Conservation (phyloP, 805 yeast species). For the Hyphopichia homilentoma region DNA sequence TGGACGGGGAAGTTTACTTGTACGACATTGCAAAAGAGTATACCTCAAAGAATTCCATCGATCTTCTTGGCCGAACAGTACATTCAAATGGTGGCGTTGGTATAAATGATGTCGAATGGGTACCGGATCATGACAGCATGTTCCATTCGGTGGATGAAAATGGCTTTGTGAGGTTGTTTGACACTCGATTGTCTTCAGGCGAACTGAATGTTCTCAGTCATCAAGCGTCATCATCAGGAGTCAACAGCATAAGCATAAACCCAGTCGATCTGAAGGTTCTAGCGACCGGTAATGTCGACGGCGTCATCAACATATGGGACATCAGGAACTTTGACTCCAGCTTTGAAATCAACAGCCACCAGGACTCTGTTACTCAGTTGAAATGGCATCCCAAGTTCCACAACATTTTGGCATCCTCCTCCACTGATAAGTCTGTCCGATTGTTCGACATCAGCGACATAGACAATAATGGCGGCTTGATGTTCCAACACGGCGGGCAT, state of each 20-base stretch:
- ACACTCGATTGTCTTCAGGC: conserved; percentile 37
- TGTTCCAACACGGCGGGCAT: conserved; percentile 83
- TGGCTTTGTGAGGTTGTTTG: conserved; percentile 47
- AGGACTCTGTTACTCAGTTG: conserved; percentile 56
- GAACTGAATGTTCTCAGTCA: conserved; percentile 6
- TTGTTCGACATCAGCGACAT: conserved; percentile 50
- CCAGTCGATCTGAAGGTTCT: conserved; percentile 51
- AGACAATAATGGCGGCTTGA: conserved; percentile 20
- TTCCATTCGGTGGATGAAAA: conserved; percentile 70
- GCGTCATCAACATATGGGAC: conserved; percentile 62
- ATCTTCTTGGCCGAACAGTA: conserved; percentile 8
- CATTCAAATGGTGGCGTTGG: conserved; percentile 38
- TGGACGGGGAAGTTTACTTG: conserved; percentile 58
- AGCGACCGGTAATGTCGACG: conserved; percentile 66
- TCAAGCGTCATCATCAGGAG: conserved; percentile 25
- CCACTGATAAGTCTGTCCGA: conserved; percentile 61
- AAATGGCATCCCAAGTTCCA: conserved; percentile 67
- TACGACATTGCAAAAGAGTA: conserved; percentile 60
- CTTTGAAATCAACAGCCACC: conserved; percentile 28
- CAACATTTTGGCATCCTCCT: conserved; percentile 58
- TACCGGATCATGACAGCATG: conserved; percentile 54
- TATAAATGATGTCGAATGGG: conserved; percentile 72
- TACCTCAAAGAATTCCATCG: conserved; percentile 14
- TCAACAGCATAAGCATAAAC: conserved; percentile 61
- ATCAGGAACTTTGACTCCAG: conserved; percentile 36